Evolutionary conservation across 2,329 filamentous ascomycete species (phyloP).

Genomic region (Rosellinia necatrix): DNA sequence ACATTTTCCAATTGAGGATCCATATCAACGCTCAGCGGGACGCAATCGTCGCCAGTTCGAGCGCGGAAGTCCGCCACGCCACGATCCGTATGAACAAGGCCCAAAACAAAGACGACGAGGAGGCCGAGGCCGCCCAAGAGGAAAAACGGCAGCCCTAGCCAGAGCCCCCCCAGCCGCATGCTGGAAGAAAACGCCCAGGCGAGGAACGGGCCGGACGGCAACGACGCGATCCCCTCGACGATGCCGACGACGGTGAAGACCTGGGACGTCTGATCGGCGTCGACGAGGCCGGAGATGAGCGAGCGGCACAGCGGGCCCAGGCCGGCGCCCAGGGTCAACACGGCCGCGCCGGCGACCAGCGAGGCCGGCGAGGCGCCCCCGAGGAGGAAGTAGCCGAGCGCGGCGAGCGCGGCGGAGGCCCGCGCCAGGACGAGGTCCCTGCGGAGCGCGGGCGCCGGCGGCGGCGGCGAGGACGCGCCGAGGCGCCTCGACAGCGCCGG

Average conservation of each 20-base stretch:
- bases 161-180: constrained; percentile 31
- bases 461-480: constrained; percentile 1
- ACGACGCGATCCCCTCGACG: constrained; percentile 32
- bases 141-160: constrained; percentile 35
- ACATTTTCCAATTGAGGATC: not conserved
- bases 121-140: not conserved
- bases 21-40: not conserved
- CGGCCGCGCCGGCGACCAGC: constrained; percentile 32
- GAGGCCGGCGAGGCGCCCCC: constrained; percentile 24
- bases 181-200: constrained; percentile 36
- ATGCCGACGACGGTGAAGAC: constrained; percentile 40
- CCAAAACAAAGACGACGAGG: not conserved
- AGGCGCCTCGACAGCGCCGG: constrained; percentile 27
- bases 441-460: constrained; percentile 25
- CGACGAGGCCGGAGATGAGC: constrained; percentile 33
- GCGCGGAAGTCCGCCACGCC: not conserved
- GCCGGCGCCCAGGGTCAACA: constrained; percentile 31
- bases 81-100: not conserved
- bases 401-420: constrained; percentile 28
- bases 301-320: constrained; percentile 27
- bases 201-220: constrained; percentile 35
- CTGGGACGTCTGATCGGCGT: constrained; percentile 21
- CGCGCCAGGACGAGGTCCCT: constrained; percentile 37
- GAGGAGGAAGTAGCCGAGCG: constrained; percentile 31
- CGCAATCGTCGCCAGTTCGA: not conserved